Percentiles rank a stretch among this genome's conserved stretches.
Conservation (phyloP, 495 filamentous ascomycete genomes). For the Hypoxylon perforatum region DNA sequence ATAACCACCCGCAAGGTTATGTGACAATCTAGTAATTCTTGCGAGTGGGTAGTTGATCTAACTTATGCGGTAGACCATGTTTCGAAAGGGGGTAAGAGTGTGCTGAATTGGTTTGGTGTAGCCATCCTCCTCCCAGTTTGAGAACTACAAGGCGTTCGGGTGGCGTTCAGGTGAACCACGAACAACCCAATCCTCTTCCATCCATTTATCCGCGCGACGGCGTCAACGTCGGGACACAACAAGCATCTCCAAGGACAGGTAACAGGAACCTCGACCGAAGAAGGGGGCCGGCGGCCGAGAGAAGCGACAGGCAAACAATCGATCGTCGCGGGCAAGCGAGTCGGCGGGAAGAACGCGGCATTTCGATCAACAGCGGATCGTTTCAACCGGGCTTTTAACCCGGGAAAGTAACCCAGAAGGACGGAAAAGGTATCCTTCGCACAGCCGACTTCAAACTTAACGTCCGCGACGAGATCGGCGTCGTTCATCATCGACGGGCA, state of each 20-base stretch:
- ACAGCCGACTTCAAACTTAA: slow-evolving; percentile 20
- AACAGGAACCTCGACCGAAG: slow-evolving; percentile 22
- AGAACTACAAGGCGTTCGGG: background rate
- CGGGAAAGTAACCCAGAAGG: slow-evolving; percentile 15
- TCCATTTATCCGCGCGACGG: slow-evolving; percentile 29
- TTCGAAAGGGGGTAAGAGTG: background rate
- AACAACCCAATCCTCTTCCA: background rate
- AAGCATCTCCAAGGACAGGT: slow-evolving; percentile 27
- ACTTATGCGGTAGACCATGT: too few species aligned
- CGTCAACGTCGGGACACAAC: slow-evolving; percentile 26
- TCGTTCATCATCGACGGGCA: slow-evolving; percentile 28
- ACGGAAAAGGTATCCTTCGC: slow-evolving; percentile 7
- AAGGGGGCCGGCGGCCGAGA: slow-evolving; percentile 17
- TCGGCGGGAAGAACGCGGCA: slow-evolving; percentile 5
- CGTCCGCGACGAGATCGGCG: slow-evolving; percentile 5
- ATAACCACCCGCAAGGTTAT: too few species aligned
- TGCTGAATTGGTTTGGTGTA: background rate
- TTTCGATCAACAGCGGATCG: slow-evolving; percentile 28
- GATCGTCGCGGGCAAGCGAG: slow-evolving; percentile 35
- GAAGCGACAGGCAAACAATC: background rate
- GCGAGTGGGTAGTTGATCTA: too few species aligned
- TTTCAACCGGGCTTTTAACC: slow-evolving; percentile 24
- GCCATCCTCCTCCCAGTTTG: slow-evolving; percentile 6
- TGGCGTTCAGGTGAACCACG: too few species aligned
- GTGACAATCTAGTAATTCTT: too few species aligned